Percentiles rank a stretch among this genome's conserved stretches.
Conservation (phyloP, 176 grass and related monocot species). For the Avena insularis region DNA sequence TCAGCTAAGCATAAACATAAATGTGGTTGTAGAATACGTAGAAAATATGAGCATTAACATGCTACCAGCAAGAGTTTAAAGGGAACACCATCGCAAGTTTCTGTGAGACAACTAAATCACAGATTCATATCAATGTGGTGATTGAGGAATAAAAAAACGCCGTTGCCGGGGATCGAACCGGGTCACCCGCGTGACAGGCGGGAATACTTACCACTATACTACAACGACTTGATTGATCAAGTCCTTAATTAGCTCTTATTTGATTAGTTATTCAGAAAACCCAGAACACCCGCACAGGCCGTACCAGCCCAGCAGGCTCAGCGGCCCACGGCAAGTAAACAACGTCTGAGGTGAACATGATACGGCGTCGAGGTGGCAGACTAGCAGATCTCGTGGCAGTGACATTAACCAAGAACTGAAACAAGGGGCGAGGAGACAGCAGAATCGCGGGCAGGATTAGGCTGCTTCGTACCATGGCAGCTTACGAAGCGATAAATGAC, state of each 20-base stretch:
- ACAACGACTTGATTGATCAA: background rate
- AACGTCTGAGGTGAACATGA: background rate
- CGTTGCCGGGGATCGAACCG: slow-evolving; percentile 98
- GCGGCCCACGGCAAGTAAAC: too few species aligned
- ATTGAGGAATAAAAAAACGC: slow-evolving; percentile 5
- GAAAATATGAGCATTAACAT: too few species aligned
- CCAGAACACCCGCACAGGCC: too few species aligned
- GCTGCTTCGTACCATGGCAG: background rate
- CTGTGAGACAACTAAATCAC: too few species aligned
- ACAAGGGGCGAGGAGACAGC: background rate
- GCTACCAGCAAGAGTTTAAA: too few species aligned
- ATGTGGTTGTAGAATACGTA: too few species aligned
- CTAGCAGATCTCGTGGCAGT: slow-evolving; percentile 4
- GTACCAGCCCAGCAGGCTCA: too few species aligned
- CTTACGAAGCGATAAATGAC: background rate
- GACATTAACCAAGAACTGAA: background rate
- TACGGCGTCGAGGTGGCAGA: background rate
- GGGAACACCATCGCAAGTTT: too few species aligned
- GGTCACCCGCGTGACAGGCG: slow-evolving; percentile 93
- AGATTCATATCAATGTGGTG: too few species aligned
- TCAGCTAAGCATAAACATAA: too few species aligned
- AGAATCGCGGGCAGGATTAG: slow-evolving; percentile 37
- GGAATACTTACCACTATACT: slow-evolving; percentile 27
- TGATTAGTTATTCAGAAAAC: too few species aligned
- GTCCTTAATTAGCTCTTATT: too few species aligned